Evolutionary conservation across 306 rosid species (phyloP).

Genomic region (Prunus mongolica): DNA sequence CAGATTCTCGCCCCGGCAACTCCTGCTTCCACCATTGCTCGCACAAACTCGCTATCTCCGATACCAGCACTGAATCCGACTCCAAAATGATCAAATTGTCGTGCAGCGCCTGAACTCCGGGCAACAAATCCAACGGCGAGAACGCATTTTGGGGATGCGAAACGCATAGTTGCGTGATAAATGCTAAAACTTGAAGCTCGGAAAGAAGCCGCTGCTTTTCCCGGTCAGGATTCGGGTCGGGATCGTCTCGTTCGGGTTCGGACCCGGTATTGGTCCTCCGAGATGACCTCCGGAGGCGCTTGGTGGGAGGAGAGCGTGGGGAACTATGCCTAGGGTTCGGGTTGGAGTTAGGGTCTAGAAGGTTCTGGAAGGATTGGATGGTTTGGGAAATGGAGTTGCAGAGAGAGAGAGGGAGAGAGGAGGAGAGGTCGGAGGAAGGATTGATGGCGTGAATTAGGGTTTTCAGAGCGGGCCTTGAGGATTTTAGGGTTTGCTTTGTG

Average conservation of each 20-base stretch:
- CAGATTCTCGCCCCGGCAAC: slow-evolving; percentile 47
- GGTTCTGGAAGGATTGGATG: slow-evolving; percentile 40
- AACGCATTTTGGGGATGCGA: slow-evolving; percentile 59
- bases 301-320: slow-evolving; percentile 62
- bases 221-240: slow-evolving; percentile 5
- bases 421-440: slow-evolving; percentile 48
- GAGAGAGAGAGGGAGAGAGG: slow-evolving; percentile 68
- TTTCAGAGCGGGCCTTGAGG: slow-evolving; percentile 61
- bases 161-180: slow-evolving; percentile 46
- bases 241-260: slow-evolving; percentile 8
- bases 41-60: slow-evolving; percentile 50
- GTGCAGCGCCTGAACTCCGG: slow-evolving; percentile 59
- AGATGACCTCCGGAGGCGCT: slow-evolving; percentile 60
- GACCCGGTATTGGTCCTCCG: slow-evolving; percentile 34
- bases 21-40: slow-evolving; percentile 94
- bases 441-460: slow-evolving; percentile 60
- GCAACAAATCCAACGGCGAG: slow-evolving; percentile 40
- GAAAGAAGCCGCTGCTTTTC: slow-evolving; percentile 28
- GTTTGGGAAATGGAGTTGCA: slow-evolving; percentile 40
- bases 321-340: slow-evolving; percentile 21
- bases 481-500: slow-evolving; percentile 42
- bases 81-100: slow-evolving; percentile 62
- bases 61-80: slow-evolving; percentile 46
- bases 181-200: slow-evolving; percentile 50
- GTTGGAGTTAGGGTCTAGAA: slow-evolving; percentile 17